phyloP scores from a whole-genome alignment of 805 yeast species.

The Saturnispora zaruensis region DNA sequence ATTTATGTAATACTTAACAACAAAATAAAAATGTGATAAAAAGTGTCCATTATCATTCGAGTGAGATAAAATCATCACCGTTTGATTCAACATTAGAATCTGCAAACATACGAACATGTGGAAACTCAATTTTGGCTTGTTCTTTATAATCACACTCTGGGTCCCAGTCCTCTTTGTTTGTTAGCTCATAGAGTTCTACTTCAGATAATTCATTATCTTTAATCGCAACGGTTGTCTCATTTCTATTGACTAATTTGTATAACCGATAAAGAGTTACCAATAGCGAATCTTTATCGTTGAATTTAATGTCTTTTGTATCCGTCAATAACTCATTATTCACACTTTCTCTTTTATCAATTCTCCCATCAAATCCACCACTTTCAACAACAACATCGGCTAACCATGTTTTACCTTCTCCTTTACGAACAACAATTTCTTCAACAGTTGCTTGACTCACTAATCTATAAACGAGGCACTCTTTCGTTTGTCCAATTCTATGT shows the following conservation, averaged over 20 bases:
- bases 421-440: constrained; percentile 72
- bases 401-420: constrained; percentile 72
- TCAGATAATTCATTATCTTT: constrained; percentile 26
- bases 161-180: constrained; percentile 5
- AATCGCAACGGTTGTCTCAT: constrained; percentile 20
- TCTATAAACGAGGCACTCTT: constrained; percentile 76
- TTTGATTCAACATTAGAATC: constrained; percentile 2
- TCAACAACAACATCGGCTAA: constrained; percentile 71
- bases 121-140: not conserved
- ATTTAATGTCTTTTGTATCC: not conserved
- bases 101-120: constrained; percentile 8
- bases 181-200: constrained; percentile 40
- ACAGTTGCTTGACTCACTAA: constrained; percentile 70
- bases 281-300: constrained; percentile 4
- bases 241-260: constrained; percentile 8
- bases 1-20: not conserved
- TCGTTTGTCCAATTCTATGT: constrained; percentile 84
- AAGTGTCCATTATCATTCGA: not conserved
- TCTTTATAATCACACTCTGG: not conserved
- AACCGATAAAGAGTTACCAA: constrained; percentile 7
- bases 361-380: constrained; percentile 46
- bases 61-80: not conserved
- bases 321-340: constrained; percentile 4
- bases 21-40: not conserved
- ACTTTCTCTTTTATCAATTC: not conserved